These are phyloP conservation scores for Urochloa ruziziensis DNA, from an alignment of 176 grass and related monocot species.

Conservation along the genomic window DNA sequence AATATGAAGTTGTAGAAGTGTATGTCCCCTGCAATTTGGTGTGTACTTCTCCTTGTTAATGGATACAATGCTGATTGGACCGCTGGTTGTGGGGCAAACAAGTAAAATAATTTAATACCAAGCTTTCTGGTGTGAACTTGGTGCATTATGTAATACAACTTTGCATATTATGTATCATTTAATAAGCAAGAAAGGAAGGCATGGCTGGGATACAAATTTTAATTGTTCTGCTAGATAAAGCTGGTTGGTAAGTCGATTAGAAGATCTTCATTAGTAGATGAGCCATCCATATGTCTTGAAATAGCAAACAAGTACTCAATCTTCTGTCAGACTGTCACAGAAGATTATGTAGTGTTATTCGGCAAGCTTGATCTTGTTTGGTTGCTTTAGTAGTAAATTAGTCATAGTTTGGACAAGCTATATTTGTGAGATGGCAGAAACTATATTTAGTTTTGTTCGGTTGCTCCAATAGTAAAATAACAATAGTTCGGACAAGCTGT, in stretches of 20 bases:
- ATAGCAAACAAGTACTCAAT: not conserved
- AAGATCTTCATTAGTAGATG: not conserved
- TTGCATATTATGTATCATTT: not conserved
- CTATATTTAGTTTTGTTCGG: too few relatives aligned
- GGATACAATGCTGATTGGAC: not conserved
- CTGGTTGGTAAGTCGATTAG: not conserved
- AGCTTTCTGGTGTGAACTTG: not conserved
- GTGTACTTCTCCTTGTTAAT: not conserved
- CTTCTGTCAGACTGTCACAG: too few relatives aligned
- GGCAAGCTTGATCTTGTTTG: too few relatives aligned
- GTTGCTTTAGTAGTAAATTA: too few relatives aligned
- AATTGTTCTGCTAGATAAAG: not conserved
- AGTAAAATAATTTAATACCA: not conserved
- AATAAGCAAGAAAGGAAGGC: not conserved
- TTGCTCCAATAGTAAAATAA: not conserved
- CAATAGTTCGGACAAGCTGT: not conserved
- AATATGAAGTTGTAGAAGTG: not conserved
- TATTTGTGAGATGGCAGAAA: too few relatives aligned
- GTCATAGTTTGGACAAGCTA: too few relatives aligned
- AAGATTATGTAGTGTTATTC: too few relatives aligned
- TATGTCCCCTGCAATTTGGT: not conserved
- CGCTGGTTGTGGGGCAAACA: not conserved
- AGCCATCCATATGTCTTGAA: not conserved
- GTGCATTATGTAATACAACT: not conserved
- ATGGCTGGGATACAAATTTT: not conserved